These are phyloP conservation scores for Hansenula sp. DNA, from an alignment of 1,139 yeast genomes.

Conservation along the genomic window DNA sequence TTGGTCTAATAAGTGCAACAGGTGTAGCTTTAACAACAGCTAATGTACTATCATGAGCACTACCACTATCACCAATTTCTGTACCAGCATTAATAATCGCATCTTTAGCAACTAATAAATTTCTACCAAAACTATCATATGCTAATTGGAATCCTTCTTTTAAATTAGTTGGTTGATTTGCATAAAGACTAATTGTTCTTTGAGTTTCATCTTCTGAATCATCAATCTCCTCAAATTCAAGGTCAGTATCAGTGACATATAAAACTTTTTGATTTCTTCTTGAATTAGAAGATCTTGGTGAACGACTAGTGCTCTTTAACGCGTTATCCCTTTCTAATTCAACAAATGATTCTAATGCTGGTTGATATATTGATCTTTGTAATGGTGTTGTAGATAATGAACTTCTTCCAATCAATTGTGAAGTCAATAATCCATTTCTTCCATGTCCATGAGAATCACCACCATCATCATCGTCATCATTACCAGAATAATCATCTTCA, in stretches of 20 bases:
- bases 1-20: constrained; percentile 72
- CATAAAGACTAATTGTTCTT: constrained; percentile 67
- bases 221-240: constrained; percentile 11
- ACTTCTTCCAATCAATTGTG: constrained; percentile 23
- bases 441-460: constrained; percentile 24
- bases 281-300: neutral
- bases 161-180: constrained; percentile 74
- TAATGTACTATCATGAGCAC: constrained; percentile 48
- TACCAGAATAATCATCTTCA: constrained; percentile 17
- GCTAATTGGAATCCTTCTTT: constrained; percentile 74
- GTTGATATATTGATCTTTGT: constrained; percentile 20
- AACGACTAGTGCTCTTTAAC: neutral
- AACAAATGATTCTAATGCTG: constrained; percentile 20
- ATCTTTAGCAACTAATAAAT: constrained; percentile 60
- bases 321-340: constrained; percentile 10
- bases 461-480: constrained; percentile 28
- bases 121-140: constrained; percentile 65
- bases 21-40: constrained; percentile 80
- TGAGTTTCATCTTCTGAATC: constrained; percentile 37
- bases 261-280: neutral
- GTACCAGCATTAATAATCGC: constrained; percentile 57
- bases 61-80: constrained; percentile 57
- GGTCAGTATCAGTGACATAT: constrained; percentile 4
- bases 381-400: constrained; percentile 14
- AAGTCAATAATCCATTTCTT: constrained; percentile 23